phyloP scores from a whole-genome alignment of 495 filamentous ascomycete species.

The Aspergillus sparsus region DNA sequence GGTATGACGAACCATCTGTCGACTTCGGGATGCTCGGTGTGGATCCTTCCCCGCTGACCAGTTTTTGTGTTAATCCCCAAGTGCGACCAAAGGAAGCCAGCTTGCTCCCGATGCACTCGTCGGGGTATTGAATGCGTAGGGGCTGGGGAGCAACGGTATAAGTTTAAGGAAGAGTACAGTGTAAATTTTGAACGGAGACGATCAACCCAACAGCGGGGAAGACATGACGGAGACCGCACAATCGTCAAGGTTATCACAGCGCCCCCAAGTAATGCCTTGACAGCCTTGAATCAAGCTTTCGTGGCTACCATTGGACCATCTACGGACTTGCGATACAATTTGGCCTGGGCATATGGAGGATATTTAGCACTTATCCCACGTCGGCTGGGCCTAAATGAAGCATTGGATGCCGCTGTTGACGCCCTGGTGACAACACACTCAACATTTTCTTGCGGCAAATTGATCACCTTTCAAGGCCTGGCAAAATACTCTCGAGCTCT shows the following conservation, averaged over 20 bases:
- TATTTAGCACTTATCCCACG: slow-evolving; percentile 41
- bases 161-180: slow-evolving; percentile 44
- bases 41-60: background rate
- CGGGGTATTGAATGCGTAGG: slow-evolving; percentile 47
- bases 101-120: slow-evolving; percentile 51
- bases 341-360: slow-evolving; percentile 43
- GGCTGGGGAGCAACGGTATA: slow-evolving; percentile 48
- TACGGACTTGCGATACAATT: slow-evolving; percentile 45
- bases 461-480: slow-evolving; percentile 27
- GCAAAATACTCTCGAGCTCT: slow-evolving; percentile 44
- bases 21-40: background rate
- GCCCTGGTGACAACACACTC: slow-evolving; percentile 38
- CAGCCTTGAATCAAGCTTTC: slow-evolving; percentile 30
- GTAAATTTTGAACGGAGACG: background rate
- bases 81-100: slow-evolving; percentile 46
- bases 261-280: slow-evolving; percentile 25
- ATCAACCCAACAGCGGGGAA: slow-evolving; percentile 10
- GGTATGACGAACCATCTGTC: slow-evolving; percentile 29
- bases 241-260: background rate
- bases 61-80: slow-evolving; percentile 12
- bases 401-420: slow-evolving; percentile 43
- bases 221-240: slow-evolving; percentile 6
- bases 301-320: slow-evolving; percentile 31
- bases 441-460: slow-evolving; percentile 26
- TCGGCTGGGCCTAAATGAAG: slow-evolving; percentile 43